These are phyloP conservation scores for Fusarium camptoceras DNA, from an alignment of 2,329 filamentous ascomycete genomes.

Conservation along the genomic window DNA sequence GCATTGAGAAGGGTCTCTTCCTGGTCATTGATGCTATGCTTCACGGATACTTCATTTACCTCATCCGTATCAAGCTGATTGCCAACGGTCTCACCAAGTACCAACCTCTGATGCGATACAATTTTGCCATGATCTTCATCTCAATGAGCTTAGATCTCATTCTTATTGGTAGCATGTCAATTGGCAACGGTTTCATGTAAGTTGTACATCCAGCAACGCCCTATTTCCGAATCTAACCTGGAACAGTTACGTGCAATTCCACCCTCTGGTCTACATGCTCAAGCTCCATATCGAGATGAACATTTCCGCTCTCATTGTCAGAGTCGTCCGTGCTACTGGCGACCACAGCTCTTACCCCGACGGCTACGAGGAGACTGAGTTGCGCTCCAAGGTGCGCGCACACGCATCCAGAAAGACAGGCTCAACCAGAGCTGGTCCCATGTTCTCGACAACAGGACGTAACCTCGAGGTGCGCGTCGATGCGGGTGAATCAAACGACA, in stretches of 20 bases:
- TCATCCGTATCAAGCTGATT: constrained; percentile 58
- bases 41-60: constrained; percentile 51
- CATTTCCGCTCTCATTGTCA: constrained; percentile 40
- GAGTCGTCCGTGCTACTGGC: constrained; percentile 42
- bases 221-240: not conserved
- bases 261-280: constrained; percentile 44
- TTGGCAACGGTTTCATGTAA: constrained; percentile 42
- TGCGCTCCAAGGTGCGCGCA: constrained; percentile 27
- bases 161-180: constrained; percentile 43
- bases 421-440: not conserved
- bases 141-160: constrained; percentile 45
- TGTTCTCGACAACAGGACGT: constrained; percentile 19
- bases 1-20: constrained; percentile 35
- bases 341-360: constrained; percentile 36
- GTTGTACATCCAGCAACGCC: not conserved
- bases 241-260: constrained; percentile 42
- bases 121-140: constrained; percentile 42
- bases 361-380: constrained; percentile 27
- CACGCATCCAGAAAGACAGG: not conserved
- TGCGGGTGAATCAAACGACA: not conserved
- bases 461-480: constrained; percentile 32
- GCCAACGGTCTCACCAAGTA: constrained; percentile 61
- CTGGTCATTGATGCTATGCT: constrained; percentile 42
- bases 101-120: constrained; percentile 55
- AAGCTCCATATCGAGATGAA: constrained; percentile 46